Conservation (phyloP, 768 basidiomycete species). For the Lenzites betulinus region DNA sequence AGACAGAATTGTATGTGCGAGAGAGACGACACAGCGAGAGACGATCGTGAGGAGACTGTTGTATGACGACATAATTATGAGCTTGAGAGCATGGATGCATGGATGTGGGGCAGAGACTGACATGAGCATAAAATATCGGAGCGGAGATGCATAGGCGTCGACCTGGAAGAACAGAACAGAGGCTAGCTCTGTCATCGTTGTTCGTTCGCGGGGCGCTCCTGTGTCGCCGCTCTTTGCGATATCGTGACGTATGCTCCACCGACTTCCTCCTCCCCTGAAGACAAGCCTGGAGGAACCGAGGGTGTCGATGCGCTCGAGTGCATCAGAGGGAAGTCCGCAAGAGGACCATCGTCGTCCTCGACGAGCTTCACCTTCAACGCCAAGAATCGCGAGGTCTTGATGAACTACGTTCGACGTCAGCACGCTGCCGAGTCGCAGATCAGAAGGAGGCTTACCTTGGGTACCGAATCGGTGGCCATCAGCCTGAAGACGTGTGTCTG, state of each 20-base stretch:
- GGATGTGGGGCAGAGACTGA: conserved; percentile 18
- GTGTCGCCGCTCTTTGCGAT: conserved; percentile 70
- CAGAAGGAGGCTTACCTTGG: conserved; percentile 60
- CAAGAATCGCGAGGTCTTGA: conserved; percentile 82
- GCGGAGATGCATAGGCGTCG: conserved; percentile 22
- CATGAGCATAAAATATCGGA: conserved; percentile 27
- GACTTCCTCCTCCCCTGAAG: conserved; percentile 57
- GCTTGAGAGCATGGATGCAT: conserved; percentile 20
- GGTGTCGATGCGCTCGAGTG: conserved; percentile 37
- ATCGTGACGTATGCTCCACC: conserved; percentile 88
- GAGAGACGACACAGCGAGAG: conserved; percentile 21
- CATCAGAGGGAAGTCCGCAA: conserved; percentile 49
- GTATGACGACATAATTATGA: conserved; percentile 17
- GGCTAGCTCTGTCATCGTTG: conserved; percentile 15
- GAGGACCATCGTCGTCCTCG: conserved; percentile 61
- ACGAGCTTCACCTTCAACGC: conserved; percentile 79
- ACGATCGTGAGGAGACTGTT: conserved; percentile 21
- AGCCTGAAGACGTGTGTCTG: conserved; percentile 95
- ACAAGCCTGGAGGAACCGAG: conserved; percentile 70
- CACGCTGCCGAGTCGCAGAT: neutral
- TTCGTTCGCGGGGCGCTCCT: conserved; percentile 51
- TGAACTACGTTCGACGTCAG: conserved; percentile 57
- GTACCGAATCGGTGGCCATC: conserved; percentile 99
- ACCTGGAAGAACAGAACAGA: neutral
- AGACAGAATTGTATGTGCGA: conserved; percentile 17